Percentiles rank a stretch among this genome's conserved stretches.
Evolutionary conservation across 192 early-diverging fungal genomes (phyloP).

Genomic region (Coemansia furcata): DNA sequence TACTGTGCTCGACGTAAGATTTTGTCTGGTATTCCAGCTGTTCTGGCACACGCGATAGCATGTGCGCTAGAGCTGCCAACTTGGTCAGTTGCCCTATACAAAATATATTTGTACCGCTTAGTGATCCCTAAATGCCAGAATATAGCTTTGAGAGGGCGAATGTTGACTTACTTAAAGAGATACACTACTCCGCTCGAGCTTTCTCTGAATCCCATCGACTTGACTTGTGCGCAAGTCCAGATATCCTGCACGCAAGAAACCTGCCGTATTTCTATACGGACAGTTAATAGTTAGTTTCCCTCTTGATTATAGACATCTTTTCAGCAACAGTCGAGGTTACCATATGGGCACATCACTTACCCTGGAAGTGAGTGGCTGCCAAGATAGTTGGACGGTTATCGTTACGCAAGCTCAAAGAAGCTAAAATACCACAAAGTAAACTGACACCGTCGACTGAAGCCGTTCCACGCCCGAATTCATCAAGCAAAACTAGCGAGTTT

Average conservation of each 20-base stretch:
- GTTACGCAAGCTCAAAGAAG: slow-evolving; percentile 53
- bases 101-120: not conserved
- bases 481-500: slow-evolving; percentile 31
- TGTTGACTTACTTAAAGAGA: slow-evolving; percentile 28
- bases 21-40: slow-evolving; percentile 23
- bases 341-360: slow-evolving; percentile 24
- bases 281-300: not conserved
- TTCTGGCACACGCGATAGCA: slow-evolving; percentile 23
- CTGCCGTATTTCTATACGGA: slow-evolving; percentile 19
- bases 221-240: slow-evolving; percentile 14
- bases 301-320: not conserved
- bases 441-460: slow-evolving; percentile 68
- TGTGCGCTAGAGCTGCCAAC: not conserved
- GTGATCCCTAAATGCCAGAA: not conserved
- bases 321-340: not conserved
- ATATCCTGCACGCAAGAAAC: slow-evolving; percentile 9
- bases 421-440: slow-evolving; percentile 70
- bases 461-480: slow-evolving; percentile 49
- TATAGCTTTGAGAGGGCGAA: not conserved
- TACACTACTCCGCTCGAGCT: slow-evolving; percentile 11
- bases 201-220: slow-evolving; percentile 17
- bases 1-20: slow-evolving; percentile 14
- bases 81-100: slow-evolving; percentile 3
- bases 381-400: slow-evolving; percentile 64
- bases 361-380: slow-evolving; percentile 88